Percentiles rank a stretch among this genome's conserved stretches.
phyloP scores from a whole-genome alignment of 345 rosid genomes.

The Adansonia digitata region DNA sequence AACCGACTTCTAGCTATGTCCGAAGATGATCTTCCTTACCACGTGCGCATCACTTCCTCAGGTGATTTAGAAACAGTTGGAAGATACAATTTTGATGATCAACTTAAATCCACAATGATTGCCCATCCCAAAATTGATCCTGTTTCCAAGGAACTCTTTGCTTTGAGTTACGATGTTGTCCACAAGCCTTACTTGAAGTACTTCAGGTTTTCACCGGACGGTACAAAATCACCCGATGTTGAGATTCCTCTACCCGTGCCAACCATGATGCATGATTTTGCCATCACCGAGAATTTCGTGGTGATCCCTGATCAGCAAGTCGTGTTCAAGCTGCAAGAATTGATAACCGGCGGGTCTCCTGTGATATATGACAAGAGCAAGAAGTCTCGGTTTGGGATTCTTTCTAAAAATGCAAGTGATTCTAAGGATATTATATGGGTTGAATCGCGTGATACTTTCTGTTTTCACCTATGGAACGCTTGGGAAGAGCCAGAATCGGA shows the following conservation, averaged over 20 bases:
- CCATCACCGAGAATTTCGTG: conserved; percentile 74
- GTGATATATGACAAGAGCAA: conserved; percentile 76
- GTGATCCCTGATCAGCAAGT: conserved; percentile 94
- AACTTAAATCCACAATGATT: conserved; percentile 68
- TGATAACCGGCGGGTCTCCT: conserved; percentile 93
- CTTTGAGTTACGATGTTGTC: conserved; percentile 78
- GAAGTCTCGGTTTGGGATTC: conserved; percentile 66
- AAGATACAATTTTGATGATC: conserved; percentile 59
- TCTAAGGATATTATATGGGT: conserved; percentile 68
- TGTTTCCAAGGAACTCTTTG: conserved; percentile 57
- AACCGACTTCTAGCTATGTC: conserved; percentile 81
- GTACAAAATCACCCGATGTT: conserved; percentile 69
- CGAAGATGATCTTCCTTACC: conserved; percentile 93
- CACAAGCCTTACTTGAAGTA: conserved; percentile 77
- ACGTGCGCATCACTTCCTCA: conserved; percentile 46
- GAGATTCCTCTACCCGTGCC: conserved; percentile 65
- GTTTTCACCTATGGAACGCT: conserved; percentile 94
- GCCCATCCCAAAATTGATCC: conserved; percentile 95
- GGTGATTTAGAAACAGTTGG: conserved; percentile 81
- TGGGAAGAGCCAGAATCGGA: conserved; percentile 87
- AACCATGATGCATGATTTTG: conserved; percentile 96
- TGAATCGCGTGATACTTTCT: conserved; percentile 74
- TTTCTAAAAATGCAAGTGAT: conserved; percentile 47
- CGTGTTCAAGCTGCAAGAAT: conserved; percentile 76
- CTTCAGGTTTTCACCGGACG: conserved; percentile 60